Evolutionary conservation across 2,329 filamentous ascomycete genomes (phyloP).

Genomic region (Cladophialophora yegresii): DNA sequence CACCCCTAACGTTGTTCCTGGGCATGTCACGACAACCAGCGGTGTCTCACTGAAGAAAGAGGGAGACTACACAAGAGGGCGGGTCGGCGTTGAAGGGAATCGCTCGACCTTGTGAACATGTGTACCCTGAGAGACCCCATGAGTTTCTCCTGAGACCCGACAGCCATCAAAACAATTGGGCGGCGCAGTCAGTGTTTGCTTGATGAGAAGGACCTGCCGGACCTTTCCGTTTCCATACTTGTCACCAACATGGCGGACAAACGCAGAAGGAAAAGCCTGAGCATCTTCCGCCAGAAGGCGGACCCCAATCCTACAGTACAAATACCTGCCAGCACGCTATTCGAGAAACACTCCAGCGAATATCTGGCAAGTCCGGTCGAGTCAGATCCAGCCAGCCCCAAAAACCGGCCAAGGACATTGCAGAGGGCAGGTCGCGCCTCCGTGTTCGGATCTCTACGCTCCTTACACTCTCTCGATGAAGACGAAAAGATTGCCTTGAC

Average conservation of each 20-base stretch:
- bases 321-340: constrained; percentile 25
- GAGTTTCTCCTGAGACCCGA: constrained; percentile 13
- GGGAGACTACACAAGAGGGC: constrained; percentile 16
- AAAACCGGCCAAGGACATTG: constrained; percentile 46
- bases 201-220: constrained; percentile 10
- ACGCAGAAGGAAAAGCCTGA: constrained; percentile 42
- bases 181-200: constrained; percentile 17
- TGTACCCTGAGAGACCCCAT: constrained; percentile 10
- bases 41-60: constrained; percentile 16
- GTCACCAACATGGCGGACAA: constrained; percentile 36
- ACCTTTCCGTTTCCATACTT: constrained; percentile 7
- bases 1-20: constrained; percentile 1
- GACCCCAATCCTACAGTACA: constrained; percentile 22
- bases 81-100: constrained; percentile 10
- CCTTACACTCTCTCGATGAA: constrained; percentile 55
- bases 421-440: constrained; percentile 54
- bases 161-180: constrained; percentile 16
- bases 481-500: constrained; percentile 53
- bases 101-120: constrained; percentile 18
- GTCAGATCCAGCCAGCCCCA: constrained; percentile 41
- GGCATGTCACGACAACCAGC: constrained; percentile 10
- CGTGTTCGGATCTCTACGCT: constrained; percentile 61
- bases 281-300: constrained; percentile 38
- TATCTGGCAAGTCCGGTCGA: constrained; percentile 39
- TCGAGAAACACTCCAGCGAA: constrained; percentile 41